Evolutionary conservation across 2,329 filamentous ascomycete species (phyloP), one percentile per base, ranked within the genome.

Genomic region (Clarireedia sp.): DNA sequence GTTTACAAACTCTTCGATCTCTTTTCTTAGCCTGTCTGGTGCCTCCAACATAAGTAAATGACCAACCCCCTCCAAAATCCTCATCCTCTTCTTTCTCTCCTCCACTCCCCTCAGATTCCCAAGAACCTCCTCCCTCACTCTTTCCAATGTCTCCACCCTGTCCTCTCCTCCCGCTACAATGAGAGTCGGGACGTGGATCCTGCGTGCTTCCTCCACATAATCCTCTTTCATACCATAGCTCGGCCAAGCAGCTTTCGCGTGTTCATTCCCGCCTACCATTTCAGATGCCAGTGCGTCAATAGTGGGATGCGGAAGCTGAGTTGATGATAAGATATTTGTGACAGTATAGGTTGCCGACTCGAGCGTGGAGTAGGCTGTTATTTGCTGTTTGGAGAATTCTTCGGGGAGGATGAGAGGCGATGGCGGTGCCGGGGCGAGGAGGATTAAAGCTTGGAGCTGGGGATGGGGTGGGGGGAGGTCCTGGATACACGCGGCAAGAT

Each of bases 241-340:
- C 14, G 69, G 67, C 70, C 70, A 72, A 0, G 70, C 70, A 21
- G 55, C 60, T 43, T 65, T 70, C 1, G 71, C 71, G 12, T 54
- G 55, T 3, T 57, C 17, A 37, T 62, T 69, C 0, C 68, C 70
- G 1, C 50, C 47, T 17, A 70, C 36, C 58, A 69, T 72, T 57
- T 70, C 65, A 2, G 54, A 47, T 3, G 69, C 60, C 3, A 64
- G 2, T 46, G 40, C 21, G 44, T 45, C 33, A 59, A 61, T 46
- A 2, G 46, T 21, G 24, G 56, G 53, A 1, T 59, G 57, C 9
- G 51, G 37, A 12, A 59, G 59, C 0, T 47, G 36, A 2, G 60
- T 41, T 10, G 62, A 59, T 0, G 68, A 65, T 23, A 73, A 67
- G 1, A 73, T 65, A 49, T 71, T 67, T 8, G 58, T 55, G 3